Evolutionary conservation across 768 basidiomycete genomes (phyloP), one percentile per base, ranked within the genome.

Genomic region (Xerocomellus dryophilus): DNA sequence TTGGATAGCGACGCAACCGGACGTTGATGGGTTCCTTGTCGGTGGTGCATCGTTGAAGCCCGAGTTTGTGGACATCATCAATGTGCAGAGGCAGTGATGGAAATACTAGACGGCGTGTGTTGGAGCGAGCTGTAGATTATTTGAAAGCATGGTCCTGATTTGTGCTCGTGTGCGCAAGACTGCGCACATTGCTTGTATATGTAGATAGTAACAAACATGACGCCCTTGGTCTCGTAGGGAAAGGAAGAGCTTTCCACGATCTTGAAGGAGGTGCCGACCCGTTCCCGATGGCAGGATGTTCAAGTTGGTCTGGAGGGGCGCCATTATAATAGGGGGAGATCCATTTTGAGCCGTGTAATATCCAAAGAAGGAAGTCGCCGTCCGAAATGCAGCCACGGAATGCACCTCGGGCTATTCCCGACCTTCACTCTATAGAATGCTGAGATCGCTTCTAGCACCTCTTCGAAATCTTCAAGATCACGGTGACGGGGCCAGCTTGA

Each of bases 21-120:
- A 98, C 67, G 86, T 98, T 43, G 96, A 98, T 70, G 96, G 96
- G 9, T 98, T 98, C 88, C 85, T 98, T 60, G 96, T 98, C 36
- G 96, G 95, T 23, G 95, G 96, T 23, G 96, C 96, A 32, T 98
- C 95, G 15, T 81, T 99, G 73, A 99, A 98, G 77, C 94, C 95
- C 38, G 95, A 98, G 73, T 97, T 98, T 64, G 84, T 89, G 43
- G 78, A 95, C 56, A 96, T 97, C 67, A 84, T 95, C 79, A 95
- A 94, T 64, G 78, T 80, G 35, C 85, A 71, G 61, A 74, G 65
- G 60, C 18, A 59, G 32, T 70, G 55, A 54, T 31, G 14, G 50
- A 47, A 34, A 43, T 36, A 44, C 25, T 11, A 36, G 39, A 39
- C 36, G 15, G 32, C 12, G 5, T 9, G 38, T n/a, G 23, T 35